Evolutionary conservation across 768 basidiomycete species (phyloP), one percentile per base, ranked within the genome.

Genomic region (Naganishia antarctica): DNA sequence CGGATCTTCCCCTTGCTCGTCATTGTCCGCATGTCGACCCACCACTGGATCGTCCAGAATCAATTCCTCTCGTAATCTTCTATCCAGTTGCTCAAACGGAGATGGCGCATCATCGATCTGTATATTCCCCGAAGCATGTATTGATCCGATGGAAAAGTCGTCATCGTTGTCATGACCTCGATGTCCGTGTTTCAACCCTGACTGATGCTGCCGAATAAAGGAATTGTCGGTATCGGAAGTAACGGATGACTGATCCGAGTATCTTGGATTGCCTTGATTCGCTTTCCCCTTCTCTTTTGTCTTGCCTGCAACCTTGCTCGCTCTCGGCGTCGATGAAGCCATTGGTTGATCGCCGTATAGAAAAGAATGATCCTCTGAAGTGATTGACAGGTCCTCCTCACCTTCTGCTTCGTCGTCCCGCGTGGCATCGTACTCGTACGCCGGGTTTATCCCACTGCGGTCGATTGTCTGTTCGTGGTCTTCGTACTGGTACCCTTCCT

Each of bases 251-350:
- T 57, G 53, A 25, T 57, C 53, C 31, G 53, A 57, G 23, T 40
- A 57, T 40, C 53, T 37, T 25, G 59, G 59, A 46, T 60, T 60
- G 7, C 43, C 26, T 5, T 23, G 21, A 23, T n/a, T 43, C 44
- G 26, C 43, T 31, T 46, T 49, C 48, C 31, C 21, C 1, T 45
- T 44, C 4, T 37, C 31, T 15, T 18, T 47, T 29, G 15, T 57
- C 37, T 26, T 57, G 47, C 45, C 23, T 7, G 45, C 45, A 6
- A 28, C 21, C 21, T 49, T 49, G 34, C 25, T 57, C 12, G 51
- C 63, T 21, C 53, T 21, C 9, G 90, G 90, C 1, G 90, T 91
- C 2, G 89, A 91, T 0, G 88, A 87, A 61, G 87, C 80, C 0
- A 87, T 87, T 8, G 82, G 87, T 26, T 57, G 53, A 57, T 86